Percentiles rank a stretch among this genome's conserved stretches.
These are phyloP conservation scores for Pezicula carpinea DNA, from an alignment of 2,329 filamentous ascomycete genomes.

Conservation along the genomic window DNA sequence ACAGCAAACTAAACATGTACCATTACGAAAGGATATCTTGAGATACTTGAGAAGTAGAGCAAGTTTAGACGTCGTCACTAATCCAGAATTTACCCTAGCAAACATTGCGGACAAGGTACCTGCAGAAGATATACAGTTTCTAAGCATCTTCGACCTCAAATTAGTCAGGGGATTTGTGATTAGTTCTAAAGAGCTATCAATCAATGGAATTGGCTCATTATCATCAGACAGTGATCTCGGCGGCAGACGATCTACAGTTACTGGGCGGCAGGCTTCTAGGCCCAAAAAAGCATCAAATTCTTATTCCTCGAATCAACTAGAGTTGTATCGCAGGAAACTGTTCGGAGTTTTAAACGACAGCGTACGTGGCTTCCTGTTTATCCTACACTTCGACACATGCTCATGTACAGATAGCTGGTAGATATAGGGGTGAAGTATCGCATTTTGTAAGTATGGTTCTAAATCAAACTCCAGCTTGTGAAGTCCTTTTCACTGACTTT, in stretches of 20 bases:
- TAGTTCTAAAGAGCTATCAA: slow-evolving; percentile 1
- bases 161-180: slow-evolving; percentile 6
- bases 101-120: neutral
- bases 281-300: slow-evolving; percentile 6
- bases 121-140: slow-evolving; percentile 1
- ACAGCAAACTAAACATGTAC: neutral
- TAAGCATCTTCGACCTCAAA: slow-evolving; percentile 1
- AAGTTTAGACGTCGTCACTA: neutral
- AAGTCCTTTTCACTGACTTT: neutral
- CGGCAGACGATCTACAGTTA: neutral
- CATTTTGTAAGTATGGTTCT: slow-evolving; percentile 12
- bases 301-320: slow-evolving; percentile 6
- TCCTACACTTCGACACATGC: neutral
- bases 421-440: slow-evolving; percentile 15
- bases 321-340: slow-evolving; percentile 5
- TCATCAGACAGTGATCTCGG: neutral
- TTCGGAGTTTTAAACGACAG: slow-evolving; percentile 12
- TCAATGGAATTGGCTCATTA: neutral
- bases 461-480: neutral
- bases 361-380: slow-evolving; percentile 2
- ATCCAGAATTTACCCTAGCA: neutral
- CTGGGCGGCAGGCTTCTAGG: neutral
- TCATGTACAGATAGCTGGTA: slow-evolving; percentile 11
- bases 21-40: neutral
- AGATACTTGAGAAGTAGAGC: neutral